Conservation (phyloP, 305 asterid genomes). For the Galium porrigens region DNA sequence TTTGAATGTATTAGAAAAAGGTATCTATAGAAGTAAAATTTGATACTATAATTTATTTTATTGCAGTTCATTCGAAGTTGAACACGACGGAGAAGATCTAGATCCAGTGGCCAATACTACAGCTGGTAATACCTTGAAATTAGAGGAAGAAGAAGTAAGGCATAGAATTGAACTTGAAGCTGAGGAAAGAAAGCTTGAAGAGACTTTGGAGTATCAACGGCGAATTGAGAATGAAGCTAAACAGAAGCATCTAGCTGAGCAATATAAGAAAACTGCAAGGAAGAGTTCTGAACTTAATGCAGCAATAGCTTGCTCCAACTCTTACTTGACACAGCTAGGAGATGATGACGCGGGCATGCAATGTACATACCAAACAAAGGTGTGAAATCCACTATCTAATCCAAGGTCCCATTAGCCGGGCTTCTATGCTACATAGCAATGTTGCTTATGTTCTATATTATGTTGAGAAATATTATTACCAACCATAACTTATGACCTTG, state of each 20-base stretch:
- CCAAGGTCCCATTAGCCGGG: neutral
- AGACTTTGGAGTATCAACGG: slow-evolving; percentile 87
- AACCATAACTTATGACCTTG: slow-evolving; percentile 15
- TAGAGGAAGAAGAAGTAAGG: slow-evolving; percentile 55
- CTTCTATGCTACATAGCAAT: neutral
- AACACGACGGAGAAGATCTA: slow-evolving; percentile 31
- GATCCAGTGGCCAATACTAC: slow-evolving; percentile 27
- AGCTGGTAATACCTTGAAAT: slow-evolving; percentile 29
- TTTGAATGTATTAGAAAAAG: neutral
- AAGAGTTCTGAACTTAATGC: slow-evolving; percentile 25
- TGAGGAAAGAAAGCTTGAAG: slow-evolving; percentile 95
- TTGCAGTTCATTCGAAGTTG: slow-evolving; percentile 48
- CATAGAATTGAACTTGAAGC: slow-evolving; percentile 77
- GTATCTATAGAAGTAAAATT: neutral
- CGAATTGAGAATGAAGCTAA: slow-evolving; percentile 87
- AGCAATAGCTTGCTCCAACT: slow-evolving; percentile 22
- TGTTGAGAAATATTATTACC: slow-evolving; percentile 1
- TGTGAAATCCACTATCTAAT: slow-evolving; percentile 15
- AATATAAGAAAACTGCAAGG: slow-evolving; percentile 29
- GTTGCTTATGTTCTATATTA: slow-evolving; percentile 7
- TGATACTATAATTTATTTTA: slow-evolving; percentile 4
- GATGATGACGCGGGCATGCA: slow-evolving; percentile 30
- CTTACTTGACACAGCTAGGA: slow-evolving; percentile 20
- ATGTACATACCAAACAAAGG: slow-evolving; percentile 26
- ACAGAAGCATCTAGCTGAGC: slow-evolving; percentile 73